These are phyloP conservation scores for Euphorbia peplus DNA, from an alignment of 345 rosid species.

Conservation along the genomic window DNA sequence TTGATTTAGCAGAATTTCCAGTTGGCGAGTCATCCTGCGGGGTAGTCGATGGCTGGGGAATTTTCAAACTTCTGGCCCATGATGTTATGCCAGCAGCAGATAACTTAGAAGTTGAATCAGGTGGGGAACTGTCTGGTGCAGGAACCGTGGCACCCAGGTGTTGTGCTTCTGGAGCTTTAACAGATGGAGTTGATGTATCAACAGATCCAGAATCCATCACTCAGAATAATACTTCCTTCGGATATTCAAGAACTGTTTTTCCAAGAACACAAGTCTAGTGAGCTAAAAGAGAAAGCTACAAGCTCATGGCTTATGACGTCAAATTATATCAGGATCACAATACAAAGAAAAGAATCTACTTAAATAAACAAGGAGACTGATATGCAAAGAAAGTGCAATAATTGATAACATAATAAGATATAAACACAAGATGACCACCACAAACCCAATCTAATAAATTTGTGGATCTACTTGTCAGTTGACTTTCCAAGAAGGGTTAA, in stretches of 20 bases:
- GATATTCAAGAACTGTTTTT: conserved; percentile 14
- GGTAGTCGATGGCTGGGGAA: conserved; percentile 60
- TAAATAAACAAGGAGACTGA: background rate
- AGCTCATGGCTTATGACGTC: background rate
- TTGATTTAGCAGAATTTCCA: conserved; percentile 53
- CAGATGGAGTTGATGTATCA: conserved; percentile 42
- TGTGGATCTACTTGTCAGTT: background rate
- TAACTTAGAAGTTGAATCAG: conserved; percentile 53
- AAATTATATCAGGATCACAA: background rate
- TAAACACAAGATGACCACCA: background rate
- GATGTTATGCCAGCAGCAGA: conserved; percentile 57
- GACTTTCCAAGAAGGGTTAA: background rate
- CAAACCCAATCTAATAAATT: background rate
- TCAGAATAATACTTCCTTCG: conserved; percentile 7
- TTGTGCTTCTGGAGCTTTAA: conserved; percentile 40
- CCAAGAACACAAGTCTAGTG: conserved; percentile 1
- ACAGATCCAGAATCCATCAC: conserved; percentile 48
- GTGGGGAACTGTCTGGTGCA: conserved; percentile 35
- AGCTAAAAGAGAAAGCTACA: background rate
- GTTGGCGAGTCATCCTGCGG: conserved; percentile 42
- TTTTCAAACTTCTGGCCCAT: conserved; percentile 73
- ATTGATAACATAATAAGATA: background rate
- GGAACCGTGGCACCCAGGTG: conserved; percentile 37
- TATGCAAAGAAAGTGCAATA: background rate
- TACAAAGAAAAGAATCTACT: background rate